A percentile compares a stretch with the other conserved stretches of the same genome.
These are phyloP conservation scores for Lenwebbia sp. DNA, from an alignment of 345 rosid species.

Conservation along the genomic window DNA sequence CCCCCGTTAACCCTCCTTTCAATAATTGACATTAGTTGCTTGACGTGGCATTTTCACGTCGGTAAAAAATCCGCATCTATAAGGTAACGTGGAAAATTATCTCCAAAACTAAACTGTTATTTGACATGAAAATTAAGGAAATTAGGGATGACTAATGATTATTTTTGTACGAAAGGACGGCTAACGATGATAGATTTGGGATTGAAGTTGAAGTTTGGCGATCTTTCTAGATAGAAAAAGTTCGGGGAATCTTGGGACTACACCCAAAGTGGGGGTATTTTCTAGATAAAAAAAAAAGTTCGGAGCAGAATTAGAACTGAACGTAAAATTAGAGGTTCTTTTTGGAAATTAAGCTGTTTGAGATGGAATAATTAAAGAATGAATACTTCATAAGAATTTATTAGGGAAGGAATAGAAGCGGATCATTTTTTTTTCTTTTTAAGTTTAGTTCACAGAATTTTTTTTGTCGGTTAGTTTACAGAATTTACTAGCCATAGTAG, in stretches of 20 bases:
- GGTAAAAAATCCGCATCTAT: not conserved
- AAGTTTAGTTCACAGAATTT: not conserved
- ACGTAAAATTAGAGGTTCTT: not conserved
- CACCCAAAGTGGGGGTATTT: not conserved
- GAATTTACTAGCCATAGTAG: not conserved
- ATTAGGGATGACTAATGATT: not conserved
- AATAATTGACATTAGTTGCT: not conserved
- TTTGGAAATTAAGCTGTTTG: not conserved
- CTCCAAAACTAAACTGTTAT: not conserved
- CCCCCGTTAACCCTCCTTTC: not conserved
- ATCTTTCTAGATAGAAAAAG: not conserved
- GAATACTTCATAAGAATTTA: not conserved
- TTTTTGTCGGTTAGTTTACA: not conserved
- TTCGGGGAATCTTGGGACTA: not conserved
- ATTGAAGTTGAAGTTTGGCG: not conserved
- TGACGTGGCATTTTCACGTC: not conserved
- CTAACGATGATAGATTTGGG: not conserved
- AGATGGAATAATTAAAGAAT: not conserved
- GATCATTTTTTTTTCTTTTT: not conserved
- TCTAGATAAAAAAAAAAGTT: not conserved
- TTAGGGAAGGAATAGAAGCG: not conserved
- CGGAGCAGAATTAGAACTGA: not conserved
- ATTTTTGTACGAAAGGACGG: not conserved
- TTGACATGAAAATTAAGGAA: not conserved
- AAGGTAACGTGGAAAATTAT: not conserved